Evolutionary conservation across 441 rosid genomes (phyloP).

Genomic region (Raphanus hybrid): DNA sequence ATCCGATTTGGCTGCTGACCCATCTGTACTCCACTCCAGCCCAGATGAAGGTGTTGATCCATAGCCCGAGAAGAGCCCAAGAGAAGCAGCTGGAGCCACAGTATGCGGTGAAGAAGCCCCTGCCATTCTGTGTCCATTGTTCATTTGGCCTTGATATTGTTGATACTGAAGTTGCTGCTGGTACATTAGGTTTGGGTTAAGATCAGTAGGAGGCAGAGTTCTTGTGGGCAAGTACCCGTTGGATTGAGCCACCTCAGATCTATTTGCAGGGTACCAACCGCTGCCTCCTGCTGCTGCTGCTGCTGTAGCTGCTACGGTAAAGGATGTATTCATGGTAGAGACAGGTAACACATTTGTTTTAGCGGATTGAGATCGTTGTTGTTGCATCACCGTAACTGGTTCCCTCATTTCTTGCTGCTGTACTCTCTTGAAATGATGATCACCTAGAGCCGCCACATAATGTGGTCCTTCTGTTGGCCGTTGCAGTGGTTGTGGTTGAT

Average conservation of each 20-base stretch:
- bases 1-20: slow-evolving; percentile 63
- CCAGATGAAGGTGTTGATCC: slow-evolving; percentile 56
- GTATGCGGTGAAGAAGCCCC: slow-evolving; percentile 46
- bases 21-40: slow-evolving; percentile 79
- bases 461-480: slow-evolving; percentile 60
- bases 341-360: slow-evolving; percentile 60
- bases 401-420: slow-evolving; percentile 71
- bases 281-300: slow-evolving; percentile 53
- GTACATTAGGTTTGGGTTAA: slow-evolving; percentile 58
- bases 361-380: slow-evolving; percentile 70
- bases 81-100: slow-evolving; percentile 87
- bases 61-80: slow-evolving; percentile 79
- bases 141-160: slow-evolving; percentile 57
- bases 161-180: slow-evolving; percentile 54
- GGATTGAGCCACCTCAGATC: slow-evolving; percentile 42
- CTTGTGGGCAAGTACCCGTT: slow-evolving; percentile 63
- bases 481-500: slow-evolving; percentile 59
- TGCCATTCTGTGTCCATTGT: slow-evolving; percentile 54
- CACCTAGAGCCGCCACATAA: slow-evolving; percentile 50
- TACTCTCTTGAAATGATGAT: slow-evolving; percentile 64
- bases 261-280: slow-evolving; percentile 44
- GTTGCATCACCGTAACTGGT: slow-evolving; percentile 61
- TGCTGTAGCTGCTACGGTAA: slow-evolving; percentile 60
- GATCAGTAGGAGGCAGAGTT: slow-evolving; percentile 49
- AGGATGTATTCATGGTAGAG: slow-evolving; percentile 56